Percentiles rank a stretch among this genome's conserved stretches.
Evolutionary conservation across 352 stramenopile genomes (phyloP).

Genomic region (Phytopythium montanum): DNA sequence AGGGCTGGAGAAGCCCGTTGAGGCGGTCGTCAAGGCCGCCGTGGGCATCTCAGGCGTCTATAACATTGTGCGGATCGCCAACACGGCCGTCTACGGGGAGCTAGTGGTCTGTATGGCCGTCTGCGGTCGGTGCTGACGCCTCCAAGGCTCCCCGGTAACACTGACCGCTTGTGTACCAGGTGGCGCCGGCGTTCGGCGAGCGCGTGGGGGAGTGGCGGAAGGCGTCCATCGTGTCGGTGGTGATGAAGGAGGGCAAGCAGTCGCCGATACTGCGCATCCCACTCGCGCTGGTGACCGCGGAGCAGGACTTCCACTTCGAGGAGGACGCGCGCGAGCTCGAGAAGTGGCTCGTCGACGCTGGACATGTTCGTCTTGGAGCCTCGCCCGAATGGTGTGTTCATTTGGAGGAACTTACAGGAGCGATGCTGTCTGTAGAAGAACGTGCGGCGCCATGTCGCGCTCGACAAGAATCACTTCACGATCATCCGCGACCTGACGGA

Average conservation of each 20-base stretch:
- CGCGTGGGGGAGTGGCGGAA: conserved; percentile 65
- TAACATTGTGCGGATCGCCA: conserved; percentile 80
- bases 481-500: conserved; percentile 59
- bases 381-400: not conserved
- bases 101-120: conserved; percentile 29
- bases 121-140: not conserved
- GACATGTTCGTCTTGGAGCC: conserved; percentile 39
- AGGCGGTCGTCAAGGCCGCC: conserved; percentile 40
- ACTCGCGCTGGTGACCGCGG: conserved; percentile 56
- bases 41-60: conserved; percentile 84
- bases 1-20: conserved; percentile 28
- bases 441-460: conserved; percentile 41
- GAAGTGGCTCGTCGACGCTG: conserved; percentile 45
- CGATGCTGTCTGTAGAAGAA: conserved; percentile 14
- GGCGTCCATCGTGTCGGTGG: conserved; percentile 49
- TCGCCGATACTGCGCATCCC: conserved; percentile 53
- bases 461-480: conserved; percentile 67
- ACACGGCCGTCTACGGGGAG: conserved; percentile 64
- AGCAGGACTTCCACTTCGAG: conserved; percentile 82
- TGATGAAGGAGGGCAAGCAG: conserved; percentile 28
- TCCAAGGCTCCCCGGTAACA: not conserved
- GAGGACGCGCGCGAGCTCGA: conserved; percentile 66
- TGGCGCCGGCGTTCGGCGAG: conserved; percentile 65
- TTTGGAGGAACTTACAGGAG: not conserved
- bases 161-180: conserved; percentile 8